Conservation (phyloP, 495 filamentous ascomycete species). For the Pseudoneurospora amorphoporcata region DNA sequence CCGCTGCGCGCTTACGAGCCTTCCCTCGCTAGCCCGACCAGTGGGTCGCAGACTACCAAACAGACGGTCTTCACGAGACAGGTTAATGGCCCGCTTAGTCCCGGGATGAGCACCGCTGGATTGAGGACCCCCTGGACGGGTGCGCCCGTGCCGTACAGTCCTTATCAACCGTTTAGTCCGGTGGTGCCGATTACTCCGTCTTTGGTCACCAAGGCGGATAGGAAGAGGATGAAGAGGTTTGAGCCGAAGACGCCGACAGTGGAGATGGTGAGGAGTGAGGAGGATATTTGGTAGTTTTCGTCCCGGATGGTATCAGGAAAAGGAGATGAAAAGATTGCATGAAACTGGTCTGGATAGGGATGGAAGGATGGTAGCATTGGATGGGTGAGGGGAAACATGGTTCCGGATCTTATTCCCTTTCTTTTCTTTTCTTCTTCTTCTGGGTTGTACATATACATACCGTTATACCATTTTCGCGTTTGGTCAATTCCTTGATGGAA, state of each 20-base stretch:
- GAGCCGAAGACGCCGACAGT: constrained; percentile 45
- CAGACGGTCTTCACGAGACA: constrained; percentile 68
- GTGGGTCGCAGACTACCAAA: constrained; percentile 47
- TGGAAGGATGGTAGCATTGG: neutral
- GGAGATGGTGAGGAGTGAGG: constrained; percentile 40
- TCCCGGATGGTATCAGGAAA: no score
- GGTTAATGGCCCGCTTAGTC: constrained; percentile 31
- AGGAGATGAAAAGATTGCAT: neutral
- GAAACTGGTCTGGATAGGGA: neutral
- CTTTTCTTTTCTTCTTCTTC: neutral
- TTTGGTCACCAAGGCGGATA: constrained; percentile 62
- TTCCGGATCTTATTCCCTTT: neutral
- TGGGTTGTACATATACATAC: neutral
- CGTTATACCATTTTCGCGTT: neutral
- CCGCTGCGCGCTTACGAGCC: constrained; percentile 57
- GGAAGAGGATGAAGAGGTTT: constrained; percentile 54
- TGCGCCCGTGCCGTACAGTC: constrained; percentile 69
- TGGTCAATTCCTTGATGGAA: neutral
- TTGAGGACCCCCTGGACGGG: constrained; percentile 58
- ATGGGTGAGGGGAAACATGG: neutral
- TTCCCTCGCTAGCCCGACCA: constrained; percentile 36
- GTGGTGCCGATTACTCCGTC: constrained; percentile 80
- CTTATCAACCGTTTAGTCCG: constrained; percentile 87
- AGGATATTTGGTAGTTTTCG: constrained; percentile 42
- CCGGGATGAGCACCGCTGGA: constrained; percentile 23